A percentile compares a stretch with the other conserved stretches of the same genome.
phyloP scores from a whole-genome alignment of 2,329 filamentous ascomycete species.

The Arthrinium puccinioides region DNA sequence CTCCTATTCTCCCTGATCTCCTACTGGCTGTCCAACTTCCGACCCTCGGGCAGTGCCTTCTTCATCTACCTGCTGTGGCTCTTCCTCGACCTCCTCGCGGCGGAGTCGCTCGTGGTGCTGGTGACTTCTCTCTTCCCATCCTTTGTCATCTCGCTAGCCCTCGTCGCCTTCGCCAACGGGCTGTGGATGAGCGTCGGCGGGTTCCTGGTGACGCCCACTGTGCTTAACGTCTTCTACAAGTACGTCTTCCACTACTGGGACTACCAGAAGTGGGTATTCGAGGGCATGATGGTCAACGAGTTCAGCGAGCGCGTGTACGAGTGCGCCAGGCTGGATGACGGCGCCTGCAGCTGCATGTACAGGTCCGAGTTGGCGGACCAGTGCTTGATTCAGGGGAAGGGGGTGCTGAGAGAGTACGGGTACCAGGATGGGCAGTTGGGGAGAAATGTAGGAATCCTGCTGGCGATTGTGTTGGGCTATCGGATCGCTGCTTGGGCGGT shows the following conservation, averaged over 20 bases:
- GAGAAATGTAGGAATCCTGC: constrained; percentile 69
- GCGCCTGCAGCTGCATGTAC: constrained; percentile 63
- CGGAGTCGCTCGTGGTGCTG: constrained; percentile 75
- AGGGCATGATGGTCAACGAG: constrained; percentile 92
- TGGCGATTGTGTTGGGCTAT: constrained; percentile 70
- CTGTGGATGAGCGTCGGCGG: constrained; percentile 85
- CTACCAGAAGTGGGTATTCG: constrained; percentile 80
- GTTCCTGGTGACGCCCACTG: constrained; percentile 66
- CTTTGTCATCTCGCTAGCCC: constrained; percentile 72
- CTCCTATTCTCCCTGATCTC: constrained; percentile 67
- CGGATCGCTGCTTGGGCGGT: constrained; percentile 60
- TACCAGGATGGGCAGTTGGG: constrained; percentile 57
- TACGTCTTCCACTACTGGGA: constrained; percentile 88
- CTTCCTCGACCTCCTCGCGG: constrained; percentile 75
- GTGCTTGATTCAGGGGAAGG: constrained; percentile 65
- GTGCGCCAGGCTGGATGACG: constrained; percentile 36
- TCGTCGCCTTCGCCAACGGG: constrained; percentile 80
- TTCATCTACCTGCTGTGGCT: constrained; percentile 78
- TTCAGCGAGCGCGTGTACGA: constrained; percentile 59
- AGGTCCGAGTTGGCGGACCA: constrained; percentile 50
- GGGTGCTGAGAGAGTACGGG: constrained; percentile 62
- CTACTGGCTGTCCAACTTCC: constrained; percentile 78
- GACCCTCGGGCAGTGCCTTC: constrained; percentile 57
- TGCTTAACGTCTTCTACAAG: constrained; percentile 76
- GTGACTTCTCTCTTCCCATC: constrained; percentile 66